Percentiles rank a stretch among this genome's conserved stretches.
Evolutionary conservation across 1,284 basidiomycete species (phyloP).

Genomic region (Neotropicomus parvogracilis): DNA sequence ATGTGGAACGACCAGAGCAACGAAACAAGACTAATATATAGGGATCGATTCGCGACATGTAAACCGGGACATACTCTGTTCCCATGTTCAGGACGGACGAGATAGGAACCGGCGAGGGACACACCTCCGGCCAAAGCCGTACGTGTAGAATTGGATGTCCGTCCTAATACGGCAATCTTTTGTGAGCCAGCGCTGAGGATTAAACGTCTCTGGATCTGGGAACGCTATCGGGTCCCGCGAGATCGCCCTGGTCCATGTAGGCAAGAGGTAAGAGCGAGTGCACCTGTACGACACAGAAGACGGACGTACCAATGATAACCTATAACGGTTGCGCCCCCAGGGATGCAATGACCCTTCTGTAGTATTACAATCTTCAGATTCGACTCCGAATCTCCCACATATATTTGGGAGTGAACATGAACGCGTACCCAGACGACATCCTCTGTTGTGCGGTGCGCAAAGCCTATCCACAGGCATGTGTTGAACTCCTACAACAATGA

Average conservation of each 20-base stretch:
- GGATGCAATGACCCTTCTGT: background rate
- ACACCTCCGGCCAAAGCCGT: conserved; percentile 39
- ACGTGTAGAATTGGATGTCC: conserved; percentile 32
- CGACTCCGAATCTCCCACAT: background rate
- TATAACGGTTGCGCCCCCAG: no score
- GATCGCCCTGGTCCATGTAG: conserved; percentile 6
- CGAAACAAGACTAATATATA: conserved; percentile 36
- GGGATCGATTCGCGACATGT: conserved; percentile 33
- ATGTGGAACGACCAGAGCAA: conserved; percentile 38
- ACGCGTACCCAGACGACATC: conserved; percentile 55
- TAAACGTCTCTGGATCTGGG: conserved; percentile 35
- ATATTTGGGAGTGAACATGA: no score
- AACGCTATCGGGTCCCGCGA: conserved; percentile 12
- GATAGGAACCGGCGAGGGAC: conserved; percentile 2
- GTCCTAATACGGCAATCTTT: conserved; percentile 29
- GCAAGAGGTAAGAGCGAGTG: background rate
- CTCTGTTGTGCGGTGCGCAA: conserved; percentile 54
- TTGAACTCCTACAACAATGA: background rate
- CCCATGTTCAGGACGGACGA: background rate
- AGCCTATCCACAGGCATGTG: conserved; percentile 38
- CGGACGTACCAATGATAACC: conserved; percentile 1
- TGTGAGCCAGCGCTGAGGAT: conserved; percentile 36
- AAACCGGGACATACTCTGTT: conserved; percentile 17
- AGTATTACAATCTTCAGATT: background rate
- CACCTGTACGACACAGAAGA: background rate